Conservation (phyloP, 2,329 filamentous ascomycete species). For the Hypoxylon sp. region DNA sequence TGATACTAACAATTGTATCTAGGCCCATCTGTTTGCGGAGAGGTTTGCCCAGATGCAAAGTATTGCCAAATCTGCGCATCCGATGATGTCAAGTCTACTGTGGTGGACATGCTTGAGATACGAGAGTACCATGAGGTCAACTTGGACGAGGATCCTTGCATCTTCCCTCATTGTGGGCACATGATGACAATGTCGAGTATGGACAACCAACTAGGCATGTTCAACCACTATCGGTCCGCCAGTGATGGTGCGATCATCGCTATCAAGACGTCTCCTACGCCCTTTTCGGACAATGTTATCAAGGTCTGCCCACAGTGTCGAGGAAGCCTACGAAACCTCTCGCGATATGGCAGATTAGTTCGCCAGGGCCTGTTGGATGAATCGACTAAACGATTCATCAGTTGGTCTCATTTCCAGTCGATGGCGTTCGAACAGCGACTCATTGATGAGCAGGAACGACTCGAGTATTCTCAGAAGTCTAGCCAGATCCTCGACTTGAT, state of each 20-base stretch:
- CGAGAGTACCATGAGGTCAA: constrained; percentile 34
- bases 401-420: constrained; percentile 7
- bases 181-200: constrained; percentile 35
- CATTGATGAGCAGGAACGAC: constrained; percentile 18
- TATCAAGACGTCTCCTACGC: constrained; percentile 6
- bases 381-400: constrained; percentile 37
- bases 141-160: constrained; percentile 35
- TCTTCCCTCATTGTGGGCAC: constrained; percentile 38
- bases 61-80: constrained; percentile 38
- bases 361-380: constrained; percentile 23
- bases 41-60: constrained; percentile 31
- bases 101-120: constrained; percentile 24
- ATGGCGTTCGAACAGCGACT: constrained; percentile 15
- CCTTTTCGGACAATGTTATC: constrained; percentile 2
- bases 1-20: constrained; percentile 6
- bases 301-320: constrained; percentile 23
- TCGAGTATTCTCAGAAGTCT: constrained; percentile 5
- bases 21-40: constrained; percentile 42
- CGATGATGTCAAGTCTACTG: constrained; percentile 22
- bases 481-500: not conserved
- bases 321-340: constrained; percentile 29
- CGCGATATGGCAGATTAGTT: constrained; percentile 30
- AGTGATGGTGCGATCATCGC: constrained; percentile 6
- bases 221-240: constrained; percentile 12
- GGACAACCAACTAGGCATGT: constrained; percentile 29